Conservation (phyloP, 768 basidiomycete genomes). For the Bullera alba region DNA sequence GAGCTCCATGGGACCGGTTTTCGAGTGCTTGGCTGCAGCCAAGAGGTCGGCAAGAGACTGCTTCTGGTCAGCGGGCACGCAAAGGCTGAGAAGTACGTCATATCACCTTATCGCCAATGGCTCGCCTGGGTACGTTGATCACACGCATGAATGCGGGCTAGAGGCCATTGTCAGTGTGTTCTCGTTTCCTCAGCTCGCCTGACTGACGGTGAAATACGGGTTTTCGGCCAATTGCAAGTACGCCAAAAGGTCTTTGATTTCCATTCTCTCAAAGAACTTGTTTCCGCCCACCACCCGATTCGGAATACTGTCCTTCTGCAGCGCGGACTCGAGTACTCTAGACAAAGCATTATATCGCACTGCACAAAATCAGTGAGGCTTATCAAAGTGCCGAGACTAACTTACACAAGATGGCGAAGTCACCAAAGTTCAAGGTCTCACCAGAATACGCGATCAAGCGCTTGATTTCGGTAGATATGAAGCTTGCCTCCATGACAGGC, state of each 20-base stretch:
- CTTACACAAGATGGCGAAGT: slow-evolving; percentile 77
- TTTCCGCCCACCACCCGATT: slow-evolving; percentile 68
- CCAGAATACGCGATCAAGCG: slow-evolving; percentile 67
- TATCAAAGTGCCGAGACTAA: slow-evolving; percentile 5
- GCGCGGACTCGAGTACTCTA: slow-evolving; percentile 62
- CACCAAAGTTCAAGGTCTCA: slow-evolving; percentile 62
- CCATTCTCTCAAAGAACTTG: slow-evolving; percentile 77
- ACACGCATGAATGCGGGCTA: slow-evolving; percentile 64
- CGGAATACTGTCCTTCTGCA: slow-evolving; percentile 75
- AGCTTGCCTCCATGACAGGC: slow-evolving; percentile 57
- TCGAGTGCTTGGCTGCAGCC: slow-evolving; percentile 52
- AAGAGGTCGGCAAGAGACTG: slow-evolving; percentile 62
- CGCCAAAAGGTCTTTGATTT: slow-evolving; percentile 73
- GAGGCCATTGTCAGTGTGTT: slow-evolving; percentile 42
- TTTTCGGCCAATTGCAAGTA: slow-evolving; percentile 81
- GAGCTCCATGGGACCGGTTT: slow-evolving; percentile 55
- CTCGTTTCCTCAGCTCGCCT: background rate
- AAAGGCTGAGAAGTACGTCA: background rate
- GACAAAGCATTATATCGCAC: slow-evolving; percentile 78
- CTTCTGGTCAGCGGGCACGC: background rate
- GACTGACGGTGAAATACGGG: slow-evolving; percentile 39
- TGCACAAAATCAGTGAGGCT: slow-evolving; percentile 34
- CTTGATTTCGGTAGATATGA: slow-evolving; percentile 72
- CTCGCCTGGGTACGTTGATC: slow-evolving; percentile 64
- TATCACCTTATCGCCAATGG: slow-evolving; percentile 69